Percentiles rank a stretch among this genome's conserved stretches.
Conservation (phyloP, 1,284 basidiomycete species). For the Grifola frondosa region DNA sequence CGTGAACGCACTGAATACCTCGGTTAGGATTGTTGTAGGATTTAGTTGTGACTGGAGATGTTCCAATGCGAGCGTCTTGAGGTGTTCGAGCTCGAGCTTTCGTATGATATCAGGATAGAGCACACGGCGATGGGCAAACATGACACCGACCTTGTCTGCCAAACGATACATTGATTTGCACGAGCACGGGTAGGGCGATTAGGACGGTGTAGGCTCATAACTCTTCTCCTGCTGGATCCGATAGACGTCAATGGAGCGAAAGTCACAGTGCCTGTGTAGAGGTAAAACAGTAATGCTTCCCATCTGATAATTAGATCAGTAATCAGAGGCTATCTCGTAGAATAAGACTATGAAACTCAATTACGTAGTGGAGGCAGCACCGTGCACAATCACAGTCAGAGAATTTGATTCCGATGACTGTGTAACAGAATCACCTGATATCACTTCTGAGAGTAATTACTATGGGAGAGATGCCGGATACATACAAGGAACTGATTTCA, state of each 20-base stretch:
- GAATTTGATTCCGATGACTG: no score
- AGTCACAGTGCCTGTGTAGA: constrained; percentile 18
- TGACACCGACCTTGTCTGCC: constrained; percentile 11
- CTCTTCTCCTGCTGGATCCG: neutral
- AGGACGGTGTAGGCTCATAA: neutral
- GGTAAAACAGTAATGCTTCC: constrained; percentile 20
- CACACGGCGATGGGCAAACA: constrained; percentile 3
- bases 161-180: constrained; percentile 14
- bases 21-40: constrained; percentile 12
- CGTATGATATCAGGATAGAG: neutral
- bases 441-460: no score
- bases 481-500: no score
- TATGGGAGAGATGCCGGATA: no score
- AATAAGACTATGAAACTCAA: neutral
- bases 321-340: constrained; percentile 2
- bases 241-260: constrained; percentile 19
- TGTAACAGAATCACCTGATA: no score
- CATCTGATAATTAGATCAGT: constrained; percentile 8
- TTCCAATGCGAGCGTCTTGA: constrained; percentile 14
- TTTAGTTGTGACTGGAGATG: constrained; percentile 15
- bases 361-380: no score
- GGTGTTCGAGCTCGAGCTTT: constrained; percentile 14
- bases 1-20: constrained; percentile 22
- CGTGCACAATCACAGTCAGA: no score
- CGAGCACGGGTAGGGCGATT: constrained; percentile 8